phyloP scores from a whole-genome alignment of 345 rosid genomes.

The Aurinia saxatilis region DNA sequence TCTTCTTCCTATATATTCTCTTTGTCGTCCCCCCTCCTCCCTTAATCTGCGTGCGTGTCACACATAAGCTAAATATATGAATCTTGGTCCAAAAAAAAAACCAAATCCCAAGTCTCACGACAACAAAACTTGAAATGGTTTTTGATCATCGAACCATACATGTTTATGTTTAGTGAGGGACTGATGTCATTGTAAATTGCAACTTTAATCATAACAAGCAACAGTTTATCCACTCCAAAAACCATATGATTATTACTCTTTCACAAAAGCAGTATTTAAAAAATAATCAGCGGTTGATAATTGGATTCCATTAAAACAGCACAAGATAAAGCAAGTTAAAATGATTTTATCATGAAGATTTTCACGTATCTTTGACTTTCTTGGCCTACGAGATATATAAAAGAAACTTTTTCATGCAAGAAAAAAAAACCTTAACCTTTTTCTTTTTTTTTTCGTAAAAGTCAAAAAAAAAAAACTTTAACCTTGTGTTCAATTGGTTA shows the following conservation, averaged over 20 bases:
- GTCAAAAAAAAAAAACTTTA: neutral
- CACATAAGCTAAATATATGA: neutral
- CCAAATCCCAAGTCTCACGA: slow-evolving; percentile 20
- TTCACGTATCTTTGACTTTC: slow-evolving; percentile 25
- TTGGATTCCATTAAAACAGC: slow-evolving; percentile 8
- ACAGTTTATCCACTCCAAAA: slow-evolving; percentile 20
- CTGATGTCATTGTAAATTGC: neutral
- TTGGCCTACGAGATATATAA: slow-evolving; percentile 20
- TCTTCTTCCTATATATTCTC: slow-evolving; percentile 30
- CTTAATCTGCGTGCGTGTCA: slow-evolving; percentile 29
- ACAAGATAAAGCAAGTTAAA: neutral
- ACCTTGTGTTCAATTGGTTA: slow-evolving; percentile 12
- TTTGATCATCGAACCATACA: neutral
- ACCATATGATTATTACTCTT: slow-evolving; percentile 23
- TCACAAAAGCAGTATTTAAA: slow-evolving; percentile 1
- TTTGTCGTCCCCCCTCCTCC: slow-evolving; percentile 15
- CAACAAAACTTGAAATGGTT: neutral
- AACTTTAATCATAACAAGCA: slow-evolving; percentile 23
- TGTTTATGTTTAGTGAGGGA: neutral
- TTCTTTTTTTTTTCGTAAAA: too few species aligned
- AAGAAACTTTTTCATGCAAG: slow-evolving; percentile 5
- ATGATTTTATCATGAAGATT: neutral
- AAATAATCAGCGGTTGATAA: slow-evolving; percentile 10
- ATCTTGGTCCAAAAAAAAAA: slow-evolving; percentile 23
- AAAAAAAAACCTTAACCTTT: neutral